phyloP scores from a whole-genome alignment of 2,329 filamentous ascomycete genomes.

The Hymenoscyphus scutula region DNA sequence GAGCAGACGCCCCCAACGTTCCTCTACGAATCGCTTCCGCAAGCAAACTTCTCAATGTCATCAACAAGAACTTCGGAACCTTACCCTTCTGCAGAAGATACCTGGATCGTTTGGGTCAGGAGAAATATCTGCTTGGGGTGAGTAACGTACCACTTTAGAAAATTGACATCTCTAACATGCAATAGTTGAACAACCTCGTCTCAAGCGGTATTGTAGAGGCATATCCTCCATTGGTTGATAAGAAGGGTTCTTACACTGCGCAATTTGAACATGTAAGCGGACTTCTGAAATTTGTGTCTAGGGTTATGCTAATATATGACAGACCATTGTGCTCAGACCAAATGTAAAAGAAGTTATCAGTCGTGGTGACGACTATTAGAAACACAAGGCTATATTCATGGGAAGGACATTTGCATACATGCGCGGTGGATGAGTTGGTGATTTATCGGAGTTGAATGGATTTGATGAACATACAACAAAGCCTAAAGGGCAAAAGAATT shows the following conservation, averaged over 20 bases:
- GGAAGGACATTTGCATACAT: neutral
- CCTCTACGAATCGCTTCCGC: conserved; percentile 77
- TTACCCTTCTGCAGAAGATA: conserved; percentile 89
- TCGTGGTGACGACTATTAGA: conserved; percentile 76
- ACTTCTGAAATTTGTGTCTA: neutral
- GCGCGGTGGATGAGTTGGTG: neutral
- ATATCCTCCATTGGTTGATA: conserved; percentile 85
- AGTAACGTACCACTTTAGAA: conserved; percentile 36
- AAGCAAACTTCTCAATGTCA: conserved; percentile 80
- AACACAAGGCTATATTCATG: neutral
- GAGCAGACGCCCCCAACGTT: conserved; percentile 69
- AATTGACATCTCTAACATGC: conserved; percentile 31
- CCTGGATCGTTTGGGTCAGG: conserved; percentile 86
- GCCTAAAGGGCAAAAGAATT: neutral
- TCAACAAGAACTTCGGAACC: conserved; percentile 95
- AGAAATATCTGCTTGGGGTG: conserved; percentile 90
- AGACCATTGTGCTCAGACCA: conserved; percentile 75
- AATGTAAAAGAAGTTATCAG: conserved; percentile 86
- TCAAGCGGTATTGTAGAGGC: conserved; percentile 80
- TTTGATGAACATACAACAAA: neutral
- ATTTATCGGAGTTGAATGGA: neutral
- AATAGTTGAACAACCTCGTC: conserved; percentile 80
- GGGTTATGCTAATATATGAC: conserved; percentile 44
- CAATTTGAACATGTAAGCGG: conserved; percentile 81
- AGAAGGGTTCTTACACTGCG: conserved; percentile 92